These are phyloP conservation scores for Geranomyces variabilis DNA, from an alignment of 192 early-diverging fungal species.

Conservation along the genomic window DNA sequence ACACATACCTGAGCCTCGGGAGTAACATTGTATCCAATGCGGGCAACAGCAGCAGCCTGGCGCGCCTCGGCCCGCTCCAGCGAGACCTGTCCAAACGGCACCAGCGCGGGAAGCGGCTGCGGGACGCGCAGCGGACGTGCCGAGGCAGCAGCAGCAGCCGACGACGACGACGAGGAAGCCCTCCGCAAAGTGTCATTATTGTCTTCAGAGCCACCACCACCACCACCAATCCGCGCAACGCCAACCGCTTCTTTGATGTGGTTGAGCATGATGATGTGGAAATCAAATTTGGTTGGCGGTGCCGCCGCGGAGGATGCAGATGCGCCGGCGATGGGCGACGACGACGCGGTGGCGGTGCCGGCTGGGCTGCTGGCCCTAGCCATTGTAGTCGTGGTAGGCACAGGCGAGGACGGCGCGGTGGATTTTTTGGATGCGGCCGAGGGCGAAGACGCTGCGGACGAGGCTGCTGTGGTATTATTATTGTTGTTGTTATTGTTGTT, in stretches of 20 bases:
- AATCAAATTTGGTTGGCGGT: conserved; percentile 24
- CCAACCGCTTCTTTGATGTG: conserved; percentile 29
- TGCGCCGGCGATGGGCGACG: background rate
- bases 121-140: background rate
- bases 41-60: conserved; percentile 17
- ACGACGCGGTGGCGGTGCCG: background rate
- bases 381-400: background rate
- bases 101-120: conserved; percentile 24
- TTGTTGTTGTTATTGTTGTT: conserved; percentile 9
- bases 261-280: conserved; percentile 41
- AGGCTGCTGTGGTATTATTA: background rate
- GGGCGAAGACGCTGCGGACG: background rate
- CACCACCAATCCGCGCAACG: conserved; percentile 6
- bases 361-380: background rate
- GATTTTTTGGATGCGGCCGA: conserved; percentile 10
- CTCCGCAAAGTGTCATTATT: background rate
- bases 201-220: background rate
- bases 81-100: conserved; percentile 27
- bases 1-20: conserved; percentile 46
- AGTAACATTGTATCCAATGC: conserved; percentile 46
- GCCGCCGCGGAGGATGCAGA: background rate
- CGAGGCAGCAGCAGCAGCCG: background rate
- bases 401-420: conserved; percentile 4
- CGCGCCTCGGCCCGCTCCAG: conserved; percentile 35
- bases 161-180: background rate